Percentiles rank a stretch among this genome's conserved stretches.
Evolutionary conservation across 257 asterid species (phyloP).

Genomic region (Nicotiana noctiflora): DNA sequence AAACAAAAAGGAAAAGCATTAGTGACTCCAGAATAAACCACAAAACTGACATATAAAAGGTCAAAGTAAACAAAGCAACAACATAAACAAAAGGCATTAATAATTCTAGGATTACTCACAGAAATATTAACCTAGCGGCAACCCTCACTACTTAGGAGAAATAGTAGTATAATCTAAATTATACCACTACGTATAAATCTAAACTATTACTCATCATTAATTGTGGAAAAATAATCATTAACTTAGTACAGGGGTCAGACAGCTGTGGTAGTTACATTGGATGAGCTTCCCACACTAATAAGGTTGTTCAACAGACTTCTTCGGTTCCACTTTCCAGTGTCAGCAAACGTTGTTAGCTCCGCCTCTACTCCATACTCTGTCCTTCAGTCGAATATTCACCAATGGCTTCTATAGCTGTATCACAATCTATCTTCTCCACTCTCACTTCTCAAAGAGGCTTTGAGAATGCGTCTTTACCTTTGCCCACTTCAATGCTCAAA

Average conservation of each 20-base stretch:
- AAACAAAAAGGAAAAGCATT: no score
- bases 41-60: no score
- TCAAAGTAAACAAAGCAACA: no score
- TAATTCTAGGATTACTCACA: no score
- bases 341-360: neutral
- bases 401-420: constrained; percentile 68
- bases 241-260: neutral
- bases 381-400: neutral
- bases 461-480: constrained; percentile 22
- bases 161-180: no score
- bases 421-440: constrained; percentile 46
- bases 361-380: neutral
- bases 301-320: neutral
- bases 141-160: no score
- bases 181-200: no score
- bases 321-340: neutral
- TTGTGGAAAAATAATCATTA: neutral
- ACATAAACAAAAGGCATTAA: no score
- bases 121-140: no score
- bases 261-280: neutral
- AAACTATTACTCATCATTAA: no score
- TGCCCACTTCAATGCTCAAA: constrained; percentile 23
- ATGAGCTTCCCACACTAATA: neutral
- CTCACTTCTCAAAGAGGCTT: constrained; percentile 19
- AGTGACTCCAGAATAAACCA: no score